A percentile compares a stretch with the other conserved stretches of the same genome.
Evolutionary conservation across 2,329 filamentous ascomycete genomes (phyloP).

Genomic region (Alternaria brassicicola): DNA sequence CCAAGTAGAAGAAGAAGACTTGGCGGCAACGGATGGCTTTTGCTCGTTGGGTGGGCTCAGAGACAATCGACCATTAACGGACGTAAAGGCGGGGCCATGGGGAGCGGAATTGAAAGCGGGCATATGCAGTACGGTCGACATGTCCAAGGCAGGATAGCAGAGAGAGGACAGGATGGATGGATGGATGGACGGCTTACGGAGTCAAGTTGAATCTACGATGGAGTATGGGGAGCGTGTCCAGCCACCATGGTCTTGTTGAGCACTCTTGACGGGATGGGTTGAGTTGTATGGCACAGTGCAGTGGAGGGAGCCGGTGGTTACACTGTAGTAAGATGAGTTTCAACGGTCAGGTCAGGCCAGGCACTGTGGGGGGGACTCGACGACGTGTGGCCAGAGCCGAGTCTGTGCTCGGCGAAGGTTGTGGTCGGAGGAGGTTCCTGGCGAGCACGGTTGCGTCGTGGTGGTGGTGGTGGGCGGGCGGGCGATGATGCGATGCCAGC

Average conservation of each 20-base stretch:
- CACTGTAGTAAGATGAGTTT: conserved; percentile 1
- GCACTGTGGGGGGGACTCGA: neutral
- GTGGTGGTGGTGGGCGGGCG: too few species aligned
- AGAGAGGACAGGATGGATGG: neutral
- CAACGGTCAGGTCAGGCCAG: neutral
- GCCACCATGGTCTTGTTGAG: neutral
- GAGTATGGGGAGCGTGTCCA: conserved; percentile 1
- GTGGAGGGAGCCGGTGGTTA: conserved; percentile 27
- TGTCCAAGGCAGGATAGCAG: conserved; percentile 15
- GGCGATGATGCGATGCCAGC: conserved; percentile 19
- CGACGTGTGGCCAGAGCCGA: neutral
- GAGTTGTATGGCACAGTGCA: conserved; percentile 18
- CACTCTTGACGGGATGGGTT: neutral
- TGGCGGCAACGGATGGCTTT: conserved; percentile 24
- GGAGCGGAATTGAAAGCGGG: conserved; percentile 35
- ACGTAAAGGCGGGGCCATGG: conserved; percentile 46
- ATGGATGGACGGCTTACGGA: neutral
- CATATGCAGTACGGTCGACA: conserved; percentile 46
- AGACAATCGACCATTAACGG: conserved; percentile 44
- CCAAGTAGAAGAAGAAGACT: conserved; percentile 28
- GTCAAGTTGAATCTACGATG: conserved; percentile 3
- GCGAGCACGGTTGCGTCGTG: neutral
- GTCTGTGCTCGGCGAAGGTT: neutral
- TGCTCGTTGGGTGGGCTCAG: conserved; percentile 34
- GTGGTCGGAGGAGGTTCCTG: neutral